phyloP scores from a whole-genome alignment of 768 basidiomycete species.

The Hygrocybe punicea region DNA sequence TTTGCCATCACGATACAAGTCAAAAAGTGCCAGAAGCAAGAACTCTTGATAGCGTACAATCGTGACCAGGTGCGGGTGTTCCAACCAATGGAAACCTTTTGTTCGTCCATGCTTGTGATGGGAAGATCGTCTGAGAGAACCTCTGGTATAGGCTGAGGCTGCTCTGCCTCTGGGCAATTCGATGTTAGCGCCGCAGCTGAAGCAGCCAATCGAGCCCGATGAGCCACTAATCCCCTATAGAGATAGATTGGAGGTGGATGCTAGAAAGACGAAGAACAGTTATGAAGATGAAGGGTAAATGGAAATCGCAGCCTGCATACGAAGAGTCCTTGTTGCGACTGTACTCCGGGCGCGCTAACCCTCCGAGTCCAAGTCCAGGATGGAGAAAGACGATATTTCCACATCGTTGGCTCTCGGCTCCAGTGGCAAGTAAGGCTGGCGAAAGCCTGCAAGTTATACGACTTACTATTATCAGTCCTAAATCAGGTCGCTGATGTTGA shows the following conservation, averaged over 20 bases:
- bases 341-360: too few species aligned
- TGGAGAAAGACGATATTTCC: neutral
- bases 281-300: too few species aligned
- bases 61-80: constrained; percentile 66
- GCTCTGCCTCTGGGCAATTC: too few species aligned
- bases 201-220: too few species aligned
- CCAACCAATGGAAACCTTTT: constrained; percentile 70
- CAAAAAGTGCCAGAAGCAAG: neutral
- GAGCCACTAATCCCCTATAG: too few species aligned
- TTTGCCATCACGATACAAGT: constrained; percentile 1
- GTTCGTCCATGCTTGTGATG: constrained; percentile 52
- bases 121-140: constrained; percentile 42
- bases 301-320: too few species aligned
- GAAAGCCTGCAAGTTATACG: neutral
- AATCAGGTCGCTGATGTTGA: too few species aligned
- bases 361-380: neutral
- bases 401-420: neutral
- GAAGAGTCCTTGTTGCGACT: neutral
- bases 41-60: constrained; percentile 51
- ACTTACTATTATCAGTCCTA: too few species aligned
- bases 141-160: too few species aligned
- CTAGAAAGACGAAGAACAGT: too few species aligned
- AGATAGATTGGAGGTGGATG: too few species aligned
- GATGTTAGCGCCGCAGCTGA: too few species aligned
- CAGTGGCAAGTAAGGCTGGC: neutral